A percentile compares a stretch with the other conserved stretches of the same genome.
phyloP scores from a whole-genome alignment of 768 basidiomycete species.

The Galerina sulciceps region DNA sequence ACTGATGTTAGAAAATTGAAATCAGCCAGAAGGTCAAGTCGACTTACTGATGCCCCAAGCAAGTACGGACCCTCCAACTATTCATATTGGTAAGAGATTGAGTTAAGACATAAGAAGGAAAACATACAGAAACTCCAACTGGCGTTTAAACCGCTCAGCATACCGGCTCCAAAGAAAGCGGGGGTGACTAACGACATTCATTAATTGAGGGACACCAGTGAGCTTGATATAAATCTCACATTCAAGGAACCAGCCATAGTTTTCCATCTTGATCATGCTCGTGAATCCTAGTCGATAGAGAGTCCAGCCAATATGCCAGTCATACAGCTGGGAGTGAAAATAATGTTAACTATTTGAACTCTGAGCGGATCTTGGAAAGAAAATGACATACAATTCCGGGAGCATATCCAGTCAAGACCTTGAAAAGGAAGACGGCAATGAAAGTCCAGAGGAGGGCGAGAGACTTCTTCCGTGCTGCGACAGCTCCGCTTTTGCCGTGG shows the following conservation, averaged over 20 bases:
- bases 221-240: conserved; percentile 34
- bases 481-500: conserved; percentile 50
- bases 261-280: conserved; percentile 60
- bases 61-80: conserved; percentile 56
- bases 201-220: not conserved
- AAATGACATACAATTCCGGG: conserved; percentile 54
- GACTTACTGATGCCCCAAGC: conserved; percentile 62
- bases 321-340: conserved; percentile 43
- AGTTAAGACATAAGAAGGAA: not conserved
- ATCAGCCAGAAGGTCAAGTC: not conserved
- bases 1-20: not conserved
- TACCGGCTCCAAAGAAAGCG: conserved; percentile 63
- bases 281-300: conserved; percentile 63
- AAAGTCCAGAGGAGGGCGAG: conserved; percentile 53
- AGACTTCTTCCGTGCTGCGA: conserved; percentile 59
- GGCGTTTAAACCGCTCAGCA: conserved; percentile 60
- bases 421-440: conserved; percentile 49
- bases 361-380: not conserved
- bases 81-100: conserved; percentile 9
- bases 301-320: conserved; percentile 70
- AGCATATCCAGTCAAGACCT: conserved; percentile 59
- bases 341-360: not conserved
- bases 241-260: conserved; percentile 61
- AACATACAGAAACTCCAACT: conserved; percentile 62
- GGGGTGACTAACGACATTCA: conserved; percentile 41